phyloP scores from a whole-genome alignment of 306 rosid genomes.

The Cicer arietinum region DNA sequence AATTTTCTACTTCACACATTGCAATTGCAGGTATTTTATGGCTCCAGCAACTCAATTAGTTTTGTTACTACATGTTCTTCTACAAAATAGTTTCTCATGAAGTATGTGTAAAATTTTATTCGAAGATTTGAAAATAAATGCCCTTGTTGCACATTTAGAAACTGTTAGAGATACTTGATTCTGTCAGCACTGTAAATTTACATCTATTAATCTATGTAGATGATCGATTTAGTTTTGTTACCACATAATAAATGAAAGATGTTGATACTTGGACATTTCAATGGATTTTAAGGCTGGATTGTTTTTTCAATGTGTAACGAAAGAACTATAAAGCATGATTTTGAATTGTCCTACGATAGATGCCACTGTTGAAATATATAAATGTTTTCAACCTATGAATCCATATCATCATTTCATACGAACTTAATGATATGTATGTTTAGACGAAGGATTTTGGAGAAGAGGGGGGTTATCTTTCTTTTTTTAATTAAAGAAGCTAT shows the following conservation, averaged over 20 bases:
- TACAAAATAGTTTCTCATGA: conserved; percentile 11
- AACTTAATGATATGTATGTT: neutral
- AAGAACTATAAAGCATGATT: neutral
- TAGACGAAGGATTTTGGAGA: too few species aligned
- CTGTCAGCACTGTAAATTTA: neutral
- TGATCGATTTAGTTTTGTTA: conserved; percentile 22
- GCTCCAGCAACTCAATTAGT: conserved; percentile 21
- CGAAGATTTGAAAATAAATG: conserved; percentile 5
- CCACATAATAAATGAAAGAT: conserved; percentile 4
- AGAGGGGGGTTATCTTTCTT: too few species aligned
- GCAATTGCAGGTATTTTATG: conserved; percentile 75
- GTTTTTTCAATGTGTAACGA: conserved; percentile 20
- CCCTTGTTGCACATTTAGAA: conserved; percentile 18
- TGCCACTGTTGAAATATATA: conserved; percentile 17
- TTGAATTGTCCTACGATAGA: conserved; percentile 2
- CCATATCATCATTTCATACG: conserved; percentile 6
- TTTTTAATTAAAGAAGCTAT: too few species aligned
- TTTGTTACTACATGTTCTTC: conserved; percentile 30
- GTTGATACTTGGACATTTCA: neutral
- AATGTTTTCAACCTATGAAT: conserved; percentile 13
- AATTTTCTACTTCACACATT: conserved; percentile 88
- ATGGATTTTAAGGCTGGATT: conserved; percentile 27
- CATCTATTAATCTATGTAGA: neutral
- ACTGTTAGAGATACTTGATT: conserved; percentile 23
- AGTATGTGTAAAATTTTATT: neutral